These are phyloP conservation scores for Lyophyllum semitale DNA, from an alignment of 768 basidiomycete genomes.

Conservation along the genomic window DNA sequence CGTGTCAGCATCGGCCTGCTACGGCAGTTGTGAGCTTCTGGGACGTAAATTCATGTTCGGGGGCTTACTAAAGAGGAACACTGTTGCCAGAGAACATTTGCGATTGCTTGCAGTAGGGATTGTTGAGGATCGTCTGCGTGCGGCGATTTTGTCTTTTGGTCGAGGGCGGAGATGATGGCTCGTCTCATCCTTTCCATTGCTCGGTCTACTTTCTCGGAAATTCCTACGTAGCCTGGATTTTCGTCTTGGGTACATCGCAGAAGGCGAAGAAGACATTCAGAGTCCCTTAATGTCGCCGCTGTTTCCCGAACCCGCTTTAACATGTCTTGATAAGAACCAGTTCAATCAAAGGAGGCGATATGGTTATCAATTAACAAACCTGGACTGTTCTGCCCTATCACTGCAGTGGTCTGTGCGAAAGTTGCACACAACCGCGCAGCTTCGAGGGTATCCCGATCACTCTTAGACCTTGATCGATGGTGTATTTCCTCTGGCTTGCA, in stretches of 20 bases:
- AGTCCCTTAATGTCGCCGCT: slow-evolving; percentile 16
- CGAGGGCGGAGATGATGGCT: slow-evolving; percentile 48
- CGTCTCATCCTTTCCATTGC: slow-evolving; percentile 62
- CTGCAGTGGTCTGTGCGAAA: slow-evolving; percentile 46
- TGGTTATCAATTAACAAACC: slow-evolving; percentile 5
- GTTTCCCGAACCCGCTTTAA: slow-evolving; percentile 21
- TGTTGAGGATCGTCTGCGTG: slow-evolving; percentile 14
- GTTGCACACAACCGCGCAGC: slow-evolving; percentile 41
- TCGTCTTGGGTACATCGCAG: slow-evolving; percentile 7
- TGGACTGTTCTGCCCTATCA: slow-evolving; percentile 31
- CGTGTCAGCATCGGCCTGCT: slow-evolving; percentile 32
- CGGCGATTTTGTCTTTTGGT: slow-evolving; percentile 22
- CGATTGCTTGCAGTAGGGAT: slow-evolving; percentile 38
- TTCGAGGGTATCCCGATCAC: slow-evolving; percentile 26
- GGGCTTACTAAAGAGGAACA: slow-evolving; percentile 31
- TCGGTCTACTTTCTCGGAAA: slow-evolving; percentile 56
- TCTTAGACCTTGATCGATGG: slow-evolving; percentile 3
- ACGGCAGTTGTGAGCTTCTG: background rate
- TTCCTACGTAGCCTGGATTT: slow-evolving; percentile 38
- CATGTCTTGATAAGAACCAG: slow-evolving; percentile 5
- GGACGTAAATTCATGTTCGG: slow-evolving; percentile 13
- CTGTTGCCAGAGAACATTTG: slow-evolving; percentile 27
- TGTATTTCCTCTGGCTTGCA: background rate
- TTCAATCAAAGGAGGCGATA: background rate
- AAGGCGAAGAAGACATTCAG: slow-evolving; percentile 13